Evolutionary conservation across 371 early-diverging fungal species (phyloP).

Genomic region (Cokeromyces recurvatus): DNA sequence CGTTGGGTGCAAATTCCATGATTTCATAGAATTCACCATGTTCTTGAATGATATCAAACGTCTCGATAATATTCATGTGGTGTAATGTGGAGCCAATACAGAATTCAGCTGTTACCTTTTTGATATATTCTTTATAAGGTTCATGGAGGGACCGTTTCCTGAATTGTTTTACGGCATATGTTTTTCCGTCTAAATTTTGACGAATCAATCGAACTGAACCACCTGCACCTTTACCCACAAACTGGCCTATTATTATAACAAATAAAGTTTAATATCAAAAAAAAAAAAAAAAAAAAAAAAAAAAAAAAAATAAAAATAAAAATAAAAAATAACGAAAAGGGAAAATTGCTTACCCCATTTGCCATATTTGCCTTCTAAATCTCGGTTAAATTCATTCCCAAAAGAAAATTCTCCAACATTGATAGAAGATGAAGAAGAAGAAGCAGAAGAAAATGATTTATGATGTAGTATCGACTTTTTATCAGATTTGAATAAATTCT

Average conservation of each 20-base stretch:
- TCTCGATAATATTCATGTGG: conserved; percentile 85
- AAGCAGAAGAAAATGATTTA: not conserved
- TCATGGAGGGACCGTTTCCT: conserved; percentile 64
- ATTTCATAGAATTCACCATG: conserved; percentile 62
- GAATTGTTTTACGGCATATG: conserved; percentile 82
- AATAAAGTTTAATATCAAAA: not conserved
- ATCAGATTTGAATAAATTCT: conserved; percentile 2
- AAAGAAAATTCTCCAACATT: conserved; percentile 3
- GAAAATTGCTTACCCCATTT: conserved; percentile 20
- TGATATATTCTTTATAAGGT: conserved; percentile 71
- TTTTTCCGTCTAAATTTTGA: conserved; percentile 48
- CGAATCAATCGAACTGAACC: conserved; percentile 66
- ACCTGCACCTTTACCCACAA: conserved; percentile 72
- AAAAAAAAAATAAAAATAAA: not conserved
- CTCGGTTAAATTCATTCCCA: conserved; percentile 24
- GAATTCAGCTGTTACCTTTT: conserved; percentile 81
- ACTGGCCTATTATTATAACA: conserved; percentile 35
- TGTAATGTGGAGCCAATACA: conserved; percentile 78
- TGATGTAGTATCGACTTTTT: not conserved
- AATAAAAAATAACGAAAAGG: too few species aligned
- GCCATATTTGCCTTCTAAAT: conserved; percentile 24
- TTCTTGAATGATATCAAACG: conserved; percentile 76
- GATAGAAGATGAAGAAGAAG: not conserved
- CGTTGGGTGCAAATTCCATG: conserved; percentile 80
- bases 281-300: too few species aligned